Percentiles rank a stretch among this genome's conserved stretches.
Evolutionary conservation across 2,329 filamentous ascomycete species (phyloP).

Genomic region (Stemphylium beticola): DNA sequence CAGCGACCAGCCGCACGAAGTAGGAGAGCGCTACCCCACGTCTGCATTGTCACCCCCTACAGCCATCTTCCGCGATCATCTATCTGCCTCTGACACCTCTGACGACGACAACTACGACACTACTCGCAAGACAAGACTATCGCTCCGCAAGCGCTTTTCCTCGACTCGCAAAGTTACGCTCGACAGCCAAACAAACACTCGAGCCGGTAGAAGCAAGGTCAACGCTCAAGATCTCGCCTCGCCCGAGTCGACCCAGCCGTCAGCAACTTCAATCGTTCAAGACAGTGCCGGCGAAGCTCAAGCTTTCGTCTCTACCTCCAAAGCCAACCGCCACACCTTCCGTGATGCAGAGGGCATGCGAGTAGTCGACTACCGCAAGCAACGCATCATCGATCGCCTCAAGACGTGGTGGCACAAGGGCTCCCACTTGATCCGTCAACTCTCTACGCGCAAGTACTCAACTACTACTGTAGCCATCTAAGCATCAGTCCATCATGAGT

Average conservation of each 20-base stretch:
- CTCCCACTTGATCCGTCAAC: slow-evolving; percentile 21
- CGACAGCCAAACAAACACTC: slow-evolving; percentile 9
- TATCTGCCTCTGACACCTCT: slow-evolving; percentile 32
- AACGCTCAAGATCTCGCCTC: slow-evolving; percentile 21
- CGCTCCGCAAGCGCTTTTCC: slow-evolving; percentile 32
- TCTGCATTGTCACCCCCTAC: slow-evolving; percentile 53
- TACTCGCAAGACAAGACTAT: slow-evolving; percentile 30
- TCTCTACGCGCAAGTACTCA: slow-evolving; percentile 14
- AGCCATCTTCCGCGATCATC: slow-evolving; percentile 32
- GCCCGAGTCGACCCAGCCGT: slow-evolving; percentile 17
- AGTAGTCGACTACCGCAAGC: slow-evolving; percentile 25
- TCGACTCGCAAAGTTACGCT: slow-evolving; percentile 24
- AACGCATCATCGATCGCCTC: slow-evolving; percentile 26
- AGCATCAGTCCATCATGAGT: neutral
- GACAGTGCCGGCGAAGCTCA: slow-evolving; percentile 24
- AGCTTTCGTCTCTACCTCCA: slow-evolving; percentile 24
- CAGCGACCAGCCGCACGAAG: slow-evolving; percentile 42
- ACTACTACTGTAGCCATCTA: neutral
- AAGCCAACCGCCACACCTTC: slow-evolving; percentile 32
- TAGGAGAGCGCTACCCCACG: slow-evolving; percentile 58
- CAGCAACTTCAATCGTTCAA: slow-evolving; percentile 24
- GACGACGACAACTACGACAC: slow-evolving; percentile 36
- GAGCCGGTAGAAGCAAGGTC: slow-evolving; percentile 19
- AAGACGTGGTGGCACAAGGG: slow-evolving; percentile 34
- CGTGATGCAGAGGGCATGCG: slow-evolving; percentile 35